Percentiles rank a stretch among this genome's conserved stretches.
phyloP scores from a whole-genome alignment of 495 filamentous ascomycete genomes.

The Pyronema domesticum region DNA sequence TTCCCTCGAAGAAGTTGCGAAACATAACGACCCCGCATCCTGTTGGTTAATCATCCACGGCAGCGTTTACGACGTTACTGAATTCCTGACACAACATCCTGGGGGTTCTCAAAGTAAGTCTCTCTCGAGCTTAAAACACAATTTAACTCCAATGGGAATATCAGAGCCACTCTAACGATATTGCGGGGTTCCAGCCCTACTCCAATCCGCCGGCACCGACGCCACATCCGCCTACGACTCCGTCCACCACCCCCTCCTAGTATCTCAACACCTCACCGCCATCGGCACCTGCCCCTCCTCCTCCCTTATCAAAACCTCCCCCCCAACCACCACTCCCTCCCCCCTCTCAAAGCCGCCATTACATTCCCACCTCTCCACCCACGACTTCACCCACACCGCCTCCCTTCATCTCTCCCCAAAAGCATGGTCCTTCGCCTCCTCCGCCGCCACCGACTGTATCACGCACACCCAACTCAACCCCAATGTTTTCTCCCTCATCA shows the following conservation, averaged over 20 bases:
- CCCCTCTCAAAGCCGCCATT: slow-evolving; percentile 40
- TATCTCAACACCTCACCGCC: slow-evolving; percentile 33
- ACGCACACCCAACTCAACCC: slow-evolving; percentile 36
- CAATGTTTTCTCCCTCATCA: slow-evolving; percentile 44
- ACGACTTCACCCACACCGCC: slow-evolving; percentile 57
- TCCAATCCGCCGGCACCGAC: slow-evolving; percentile 55
- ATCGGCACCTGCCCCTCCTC: background rate
- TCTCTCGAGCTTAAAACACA: slow-evolving; percentile 6
- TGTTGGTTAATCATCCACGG: slow-evolving; percentile 65
- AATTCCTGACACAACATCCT: slow-evolving; percentile 46
- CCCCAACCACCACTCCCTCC: background rate
- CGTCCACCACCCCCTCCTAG: slow-evolving; percentile 46
- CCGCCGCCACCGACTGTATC: slow-evolving; percentile 59
- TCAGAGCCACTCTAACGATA: too few species aligned
- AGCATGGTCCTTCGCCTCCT: slow-evolving; percentile 69
- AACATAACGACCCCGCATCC: slow-evolving; percentile 43
- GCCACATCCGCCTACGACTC: slow-evolving; percentile 51
- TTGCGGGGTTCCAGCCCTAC: slow-evolving; percentile 32
- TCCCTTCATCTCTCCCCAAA: slow-evolving; percentile 44
- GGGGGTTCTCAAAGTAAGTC: slow-evolving; percentile 31
- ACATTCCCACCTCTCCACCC: slow-evolving; percentile 46
- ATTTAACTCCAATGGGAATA: too few species aligned
- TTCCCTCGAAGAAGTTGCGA: slow-evolving; percentile 29
- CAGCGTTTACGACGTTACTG: slow-evolving; percentile 57
- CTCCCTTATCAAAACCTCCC: background rate